Evolutionary conservation across 1,139 yeast genomes (phyloP), one percentile per base, ranked within the genome.

Genomic region (Kodamaea anthophila): DNA sequence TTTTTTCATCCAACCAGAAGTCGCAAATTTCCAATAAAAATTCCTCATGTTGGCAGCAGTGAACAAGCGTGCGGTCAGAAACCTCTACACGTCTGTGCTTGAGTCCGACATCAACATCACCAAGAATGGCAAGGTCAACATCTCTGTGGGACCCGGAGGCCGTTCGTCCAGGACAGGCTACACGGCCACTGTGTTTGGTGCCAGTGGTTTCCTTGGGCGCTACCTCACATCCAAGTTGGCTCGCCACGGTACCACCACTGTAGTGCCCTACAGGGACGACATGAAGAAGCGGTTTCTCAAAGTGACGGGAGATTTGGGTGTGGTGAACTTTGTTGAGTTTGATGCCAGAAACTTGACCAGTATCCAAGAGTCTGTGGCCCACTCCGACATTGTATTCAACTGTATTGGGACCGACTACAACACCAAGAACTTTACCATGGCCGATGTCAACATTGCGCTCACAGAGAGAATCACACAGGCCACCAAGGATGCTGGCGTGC

Each of bases 131-230:
- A 83, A 85, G 51, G 79, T 86, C 24, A 69, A 77, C 44, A 54
- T 81, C 31, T 57, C 83, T 13, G 67, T 68, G 23, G 95, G 95
- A 37, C 60, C 75, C 29, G 94, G 94, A 26, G 94, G 95, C 23
- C 71, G 86, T 40, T 81, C 94, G 7, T 84, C 94, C 21, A 72
- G 94, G 63, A 79, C 91, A n/a, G 95, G 95, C 2, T 83, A 77
- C 60, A 83, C 91, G 5, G 94, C 91, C 16, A 84, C 95, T 5
- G 91, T 85, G 3, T 85, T 85, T 49, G 95, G 95, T 9, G 87
- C 84, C 20, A 60, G 77, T 31, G 94, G 95, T 2, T 78, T 80
- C 55, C 62, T 85, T 38, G 95, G 95, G 22, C 74, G 87, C 33
- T 74, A 81, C 44, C 57, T 85, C 40, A 70, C 75, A 10, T 65